Conservation (phyloP, 2,329 filamentous ascomycete genomes). For the Colletotrichum spinosum region DNA sequence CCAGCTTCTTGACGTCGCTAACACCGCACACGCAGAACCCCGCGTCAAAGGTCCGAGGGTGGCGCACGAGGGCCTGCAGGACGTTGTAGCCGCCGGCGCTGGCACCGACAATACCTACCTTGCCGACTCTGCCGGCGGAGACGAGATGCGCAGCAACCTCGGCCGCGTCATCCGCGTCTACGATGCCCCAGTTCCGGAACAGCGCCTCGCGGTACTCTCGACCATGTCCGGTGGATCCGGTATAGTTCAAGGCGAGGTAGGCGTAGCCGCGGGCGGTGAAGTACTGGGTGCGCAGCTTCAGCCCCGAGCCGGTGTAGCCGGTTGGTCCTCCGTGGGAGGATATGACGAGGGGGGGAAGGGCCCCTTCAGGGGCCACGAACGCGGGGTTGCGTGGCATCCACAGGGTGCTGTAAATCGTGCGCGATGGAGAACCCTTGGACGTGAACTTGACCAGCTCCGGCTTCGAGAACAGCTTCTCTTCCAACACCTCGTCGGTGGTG, state of each 20-base stretch:
- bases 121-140: slow-evolving; percentile 48
- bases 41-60: slow-evolving; percentile 59
- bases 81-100: slow-evolving; percentile 67
- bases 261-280: slow-evolving; percentile 67
- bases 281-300: slow-evolving; percentile 60
- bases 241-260: slow-evolving; percentile 62
- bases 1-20: slow-evolving; percentile 59
- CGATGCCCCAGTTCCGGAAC: slow-evolving; percentile 61
- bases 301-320: slow-evolving; percentile 52
- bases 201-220: slow-evolving; percentile 61
- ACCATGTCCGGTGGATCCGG: slow-evolving; percentile 63
- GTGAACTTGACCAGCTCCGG: slow-evolving; percentile 49
- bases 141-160: slow-evolving; percentile 58
- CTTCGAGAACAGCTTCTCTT: slow-evolving; percentile 47
- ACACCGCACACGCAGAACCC: slow-evolving; percentile 64
- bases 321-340: slow-evolving; percentile 65
- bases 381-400: slow-evolving; percentile 61
- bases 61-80: slow-evolving; percentile 59
- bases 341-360: slow-evolving; percentile 62
- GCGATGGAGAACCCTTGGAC: slow-evolving; percentile 43
- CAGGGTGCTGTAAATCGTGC: slow-evolving; percentile 58
- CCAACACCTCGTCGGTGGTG: slow-evolving; percentile 48
- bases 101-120: slow-evolving; percentile 61
- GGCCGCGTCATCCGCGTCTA: slow-evolving; percentile 63
- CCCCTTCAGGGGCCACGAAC: slow-evolving; percentile 50